Evolutionary conservation across 768 basidiomycete genomes (phyloP).

Genomic region (Calvatia gigantea): DNA sequence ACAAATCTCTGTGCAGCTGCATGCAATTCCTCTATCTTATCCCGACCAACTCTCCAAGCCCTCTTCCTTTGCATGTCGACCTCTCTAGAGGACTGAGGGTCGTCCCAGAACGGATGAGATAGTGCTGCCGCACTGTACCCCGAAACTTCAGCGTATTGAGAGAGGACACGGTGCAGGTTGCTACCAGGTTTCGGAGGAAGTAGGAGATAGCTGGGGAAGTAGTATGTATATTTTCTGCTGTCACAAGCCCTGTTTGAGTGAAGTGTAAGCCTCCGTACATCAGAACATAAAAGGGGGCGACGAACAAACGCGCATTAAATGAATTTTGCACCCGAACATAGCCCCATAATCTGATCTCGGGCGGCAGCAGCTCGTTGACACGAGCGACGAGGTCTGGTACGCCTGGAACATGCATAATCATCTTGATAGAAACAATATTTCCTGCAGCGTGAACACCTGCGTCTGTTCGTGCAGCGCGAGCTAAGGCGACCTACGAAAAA

Average conservation of each 20-base stretch:
- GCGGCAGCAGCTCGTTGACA: slow-evolving; percentile 86
- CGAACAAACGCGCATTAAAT: slow-evolving; percentile 75
- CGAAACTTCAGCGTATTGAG: slow-evolving; percentile 19
- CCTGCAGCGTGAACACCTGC: slow-evolving; percentile 97
- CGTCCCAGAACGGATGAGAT: slow-evolving; percentile 63
- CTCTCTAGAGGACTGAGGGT: slow-evolving; percentile 34
- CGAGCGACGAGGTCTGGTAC: slow-evolving; percentile 64
- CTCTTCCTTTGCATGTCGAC: slow-evolving; percentile 68
- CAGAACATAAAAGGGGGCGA: slow-evolving; percentile 12
- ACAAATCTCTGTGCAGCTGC: slow-evolving; percentile 60
- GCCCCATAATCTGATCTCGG: slow-evolving; percentile 91
- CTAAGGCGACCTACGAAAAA: slow-evolving; percentile 70
- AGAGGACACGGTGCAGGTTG: slow-evolving; percentile 41
- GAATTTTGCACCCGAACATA: slow-evolving; percentile 79
- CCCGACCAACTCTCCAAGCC: slow-evolving; percentile 59
- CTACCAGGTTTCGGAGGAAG: slow-evolving; percentile 84
- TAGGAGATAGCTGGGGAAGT: slow-evolving; percentile 90
- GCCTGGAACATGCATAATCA: slow-evolving; percentile 76
- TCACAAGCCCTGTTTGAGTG: slow-evolving; percentile 68
- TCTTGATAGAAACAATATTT: slow-evolving; percentile 88
- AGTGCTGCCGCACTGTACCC: slow-evolving; percentile 18
- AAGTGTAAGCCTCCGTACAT: slow-evolving; percentile 12
- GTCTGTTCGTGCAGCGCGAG: slow-evolving; percentile 91
- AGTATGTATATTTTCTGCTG: slow-evolving; percentile 96
- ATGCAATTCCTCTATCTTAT: slow-evolving; percentile 55